Percentiles rank a stretch among this genome's conserved stretches.
Evolutionary conservation across 1,284 basidiomycete species (phyloP).

Genomic region (Ganoderma boninense): DNA sequence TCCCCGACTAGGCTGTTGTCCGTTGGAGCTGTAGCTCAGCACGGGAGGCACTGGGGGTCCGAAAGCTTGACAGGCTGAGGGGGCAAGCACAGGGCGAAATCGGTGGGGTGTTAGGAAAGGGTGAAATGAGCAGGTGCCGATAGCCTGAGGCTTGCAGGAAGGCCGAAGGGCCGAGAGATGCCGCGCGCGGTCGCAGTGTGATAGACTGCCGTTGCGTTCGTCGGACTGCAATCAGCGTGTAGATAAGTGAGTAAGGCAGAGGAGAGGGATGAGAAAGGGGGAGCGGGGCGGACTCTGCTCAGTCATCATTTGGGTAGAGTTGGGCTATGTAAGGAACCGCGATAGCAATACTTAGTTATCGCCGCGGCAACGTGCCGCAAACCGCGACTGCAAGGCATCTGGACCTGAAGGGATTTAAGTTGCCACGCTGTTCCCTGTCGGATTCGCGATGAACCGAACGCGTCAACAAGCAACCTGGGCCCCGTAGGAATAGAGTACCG

Average conservation of each 20-base stretch:
- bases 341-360: background rate
- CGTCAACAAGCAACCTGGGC: background rate
- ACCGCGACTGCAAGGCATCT: background rate
- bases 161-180: background rate
- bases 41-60: background rate
- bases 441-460: background rate
- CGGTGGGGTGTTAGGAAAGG: background rate
- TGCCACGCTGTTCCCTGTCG: background rate
- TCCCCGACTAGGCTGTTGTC: background rate
- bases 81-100: background rate
- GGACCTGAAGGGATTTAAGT: background rate
- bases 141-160: background rate
- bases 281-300: background rate
- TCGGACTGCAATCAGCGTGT: background rate
- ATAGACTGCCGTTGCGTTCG: background rate
- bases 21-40: background rate
- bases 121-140: background rate
- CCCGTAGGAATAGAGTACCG: background rate
- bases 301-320: background rate
- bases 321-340: background rate
- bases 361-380: background rate
- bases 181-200: background rate
- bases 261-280: background rate
- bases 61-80: background rate
- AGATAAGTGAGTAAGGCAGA: background rate